phyloP scores from a whole-genome alignment of 768 basidiomycete species.

The Epithele typhae region DNA sequence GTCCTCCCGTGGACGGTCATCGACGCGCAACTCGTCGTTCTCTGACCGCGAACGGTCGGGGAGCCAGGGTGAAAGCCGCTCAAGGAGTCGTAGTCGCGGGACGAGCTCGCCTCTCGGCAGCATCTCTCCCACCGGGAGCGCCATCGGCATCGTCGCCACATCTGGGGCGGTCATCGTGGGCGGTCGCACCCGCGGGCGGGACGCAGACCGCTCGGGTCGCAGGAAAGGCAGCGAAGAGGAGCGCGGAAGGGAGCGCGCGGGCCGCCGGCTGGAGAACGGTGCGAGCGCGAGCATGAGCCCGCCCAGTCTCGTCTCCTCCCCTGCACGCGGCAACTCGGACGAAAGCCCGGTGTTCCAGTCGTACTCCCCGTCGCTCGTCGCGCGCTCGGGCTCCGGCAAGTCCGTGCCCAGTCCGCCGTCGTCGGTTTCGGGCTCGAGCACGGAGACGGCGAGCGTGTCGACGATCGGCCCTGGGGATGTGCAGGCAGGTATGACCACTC shows the following conservation, averaged over 20 bases:
- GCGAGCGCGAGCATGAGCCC: slow-evolving; percentile 37
- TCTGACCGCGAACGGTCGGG: slow-evolving; percentile 45
- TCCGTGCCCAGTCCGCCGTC: slow-evolving; percentile 17
- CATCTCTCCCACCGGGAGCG: slow-evolving; percentile 30
- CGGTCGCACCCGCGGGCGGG: slow-evolving; percentile 7
- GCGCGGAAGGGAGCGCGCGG: slow-evolving; percentile 41
- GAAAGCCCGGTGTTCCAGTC: slow-evolving; percentile 11
- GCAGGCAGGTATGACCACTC: not conserved
- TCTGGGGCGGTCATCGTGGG: slow-evolving; percentile 3
- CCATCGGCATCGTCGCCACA: slow-evolving; percentile 18
- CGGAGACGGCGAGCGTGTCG: slow-evolving; percentile 23
- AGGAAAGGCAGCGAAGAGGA: slow-evolving; percentile 19
- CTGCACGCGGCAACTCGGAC: slow-evolving; percentile 15
- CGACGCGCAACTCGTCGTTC: slow-evolving; percentile 50
- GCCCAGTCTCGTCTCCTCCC: slow-evolving; percentile 28
- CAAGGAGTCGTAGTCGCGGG: slow-evolving; percentile 30
- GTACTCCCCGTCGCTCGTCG: slow-evolving; percentile 16
- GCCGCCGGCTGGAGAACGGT: slow-evolving; percentile 34
- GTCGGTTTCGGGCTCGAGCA: slow-evolving; percentile 24
- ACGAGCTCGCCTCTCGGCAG: slow-evolving; percentile 31
- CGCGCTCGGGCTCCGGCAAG: slow-evolving; percentile 14
- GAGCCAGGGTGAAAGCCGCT: slow-evolving; percentile 22
- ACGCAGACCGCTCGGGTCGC: slow-evolving; percentile 5
- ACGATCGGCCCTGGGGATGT: slow-evolving; percentile 14
- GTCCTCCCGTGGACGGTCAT: slow-evolving; percentile 45